Conservation (phyloP, 257 asterid genomes). For the Gentiana straminea region DNA sequence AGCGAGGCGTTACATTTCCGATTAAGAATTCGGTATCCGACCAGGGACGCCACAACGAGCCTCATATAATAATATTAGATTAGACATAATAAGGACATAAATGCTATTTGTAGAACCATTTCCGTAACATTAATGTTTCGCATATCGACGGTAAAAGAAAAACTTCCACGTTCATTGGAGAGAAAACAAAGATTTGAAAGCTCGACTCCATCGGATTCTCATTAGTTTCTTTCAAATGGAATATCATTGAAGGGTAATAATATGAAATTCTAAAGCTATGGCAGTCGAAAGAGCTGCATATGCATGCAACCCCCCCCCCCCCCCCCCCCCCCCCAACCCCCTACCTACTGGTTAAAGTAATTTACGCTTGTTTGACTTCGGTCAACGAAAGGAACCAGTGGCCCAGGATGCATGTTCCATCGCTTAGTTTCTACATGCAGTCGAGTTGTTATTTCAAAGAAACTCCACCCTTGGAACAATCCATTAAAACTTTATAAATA, state of each 20-base stretch:
- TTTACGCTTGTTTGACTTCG: slow-evolving; percentile 7
- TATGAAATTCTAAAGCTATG: slow-evolving; percentile 6
- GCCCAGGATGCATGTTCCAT: slow-evolving; percentile 34
- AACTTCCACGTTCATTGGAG: no score
- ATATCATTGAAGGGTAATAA: slow-evolving; percentile 2
- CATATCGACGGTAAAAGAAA: no score
- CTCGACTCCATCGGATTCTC: background rate
- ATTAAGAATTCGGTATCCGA: no score
- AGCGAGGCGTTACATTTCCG: no score
- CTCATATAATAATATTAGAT: no score
- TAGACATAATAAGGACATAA: no score
- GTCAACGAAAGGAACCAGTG: slow-evolving; percentile 36
- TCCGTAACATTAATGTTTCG: no score
- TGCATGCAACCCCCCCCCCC: no score
- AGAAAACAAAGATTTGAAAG: no score
- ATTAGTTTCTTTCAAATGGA: background rate
- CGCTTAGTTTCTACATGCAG: slow-evolving; percentile 22
- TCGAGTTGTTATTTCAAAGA: slow-evolving; percentile 8
- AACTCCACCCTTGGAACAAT: slow-evolving; percentile 31
- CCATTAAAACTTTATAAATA: slow-evolving; percentile 24
- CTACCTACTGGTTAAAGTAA: background rate
- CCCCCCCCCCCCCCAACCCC: background rate
- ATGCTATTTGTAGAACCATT: no score
- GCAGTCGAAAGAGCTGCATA: slow-evolving; percentile 10
- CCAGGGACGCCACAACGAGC: no score